phyloP scores from a whole-genome alignment of 176 grass and related monocot genomes.

The Carex littledalei region DNA sequence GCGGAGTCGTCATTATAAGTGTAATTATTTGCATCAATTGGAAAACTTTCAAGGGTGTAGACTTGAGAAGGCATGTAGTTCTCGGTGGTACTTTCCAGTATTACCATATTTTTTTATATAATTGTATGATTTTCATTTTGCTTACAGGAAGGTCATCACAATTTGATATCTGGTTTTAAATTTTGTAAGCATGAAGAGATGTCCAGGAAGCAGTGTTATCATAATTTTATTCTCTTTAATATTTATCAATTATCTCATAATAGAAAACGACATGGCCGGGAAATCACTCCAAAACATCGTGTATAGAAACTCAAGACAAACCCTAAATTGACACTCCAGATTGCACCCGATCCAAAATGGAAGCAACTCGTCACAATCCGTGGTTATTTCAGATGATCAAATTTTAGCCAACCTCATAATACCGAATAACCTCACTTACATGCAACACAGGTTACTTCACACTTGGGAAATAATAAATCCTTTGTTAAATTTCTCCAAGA shows the following conservation, averaged over 20 bases:
- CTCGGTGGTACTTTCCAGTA: not conserved
- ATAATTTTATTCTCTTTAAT: slow-evolving; percentile 48
- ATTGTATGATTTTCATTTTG: not conserved
- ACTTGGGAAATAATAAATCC: slow-evolving; percentile 65
- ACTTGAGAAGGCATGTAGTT: not conserved
- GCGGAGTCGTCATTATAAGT: no score
- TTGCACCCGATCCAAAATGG: slow-evolving; percentile 19
- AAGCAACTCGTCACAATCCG: not conserved
- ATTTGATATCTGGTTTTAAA: not conserved
- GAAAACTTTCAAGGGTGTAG: no score
- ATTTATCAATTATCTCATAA: slow-evolving; percentile 45
- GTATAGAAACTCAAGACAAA: slow-evolving; percentile 28
- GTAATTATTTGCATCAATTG: no score
- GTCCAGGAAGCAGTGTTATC: slow-evolving; percentile 24
- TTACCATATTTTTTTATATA: not conserved
- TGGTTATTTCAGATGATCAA: not conserved
- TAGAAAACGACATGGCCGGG: slow-evolving; percentile 28
- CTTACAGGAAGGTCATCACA: slow-evolving; percentile 1
- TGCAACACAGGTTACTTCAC: slow-evolving; percentile 42
- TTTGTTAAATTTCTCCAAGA: slow-evolving; percentile 29
- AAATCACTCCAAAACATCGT: slow-evolving; percentile 32
- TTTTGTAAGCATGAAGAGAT: slow-evolving; percentile 42
- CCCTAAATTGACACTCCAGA: slow-evolving; percentile 33
- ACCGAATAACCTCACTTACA: slow-evolving; percentile 24
- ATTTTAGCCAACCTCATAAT: slow-evolving; percentile 20